Evolutionary conservation across 352 stramenopile genomes (phyloP).

Genomic region (Stramenopiles sp.): DNA sequence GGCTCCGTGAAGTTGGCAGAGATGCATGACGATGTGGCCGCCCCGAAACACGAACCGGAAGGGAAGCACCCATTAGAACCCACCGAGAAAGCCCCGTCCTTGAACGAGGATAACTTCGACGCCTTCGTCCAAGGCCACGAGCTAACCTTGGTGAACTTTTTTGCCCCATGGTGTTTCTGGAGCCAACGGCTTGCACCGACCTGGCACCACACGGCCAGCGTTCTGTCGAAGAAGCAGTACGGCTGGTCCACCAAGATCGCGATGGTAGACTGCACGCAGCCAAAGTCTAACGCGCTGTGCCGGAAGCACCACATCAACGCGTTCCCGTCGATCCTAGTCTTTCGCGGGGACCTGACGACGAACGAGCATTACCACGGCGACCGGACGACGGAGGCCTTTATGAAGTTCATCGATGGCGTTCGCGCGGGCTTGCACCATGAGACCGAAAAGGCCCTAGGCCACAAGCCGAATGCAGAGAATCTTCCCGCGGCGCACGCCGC

Average conservation of each 20-base stretch:
- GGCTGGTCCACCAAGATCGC: conserved; percentile 48
- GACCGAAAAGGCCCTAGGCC: no score
- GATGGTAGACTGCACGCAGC: conserved; percentile 76
- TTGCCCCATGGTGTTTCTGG: conserved; percentile 87
- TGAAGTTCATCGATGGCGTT: not conserved
- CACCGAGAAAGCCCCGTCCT: conserved; percentile 40
- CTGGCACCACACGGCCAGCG: conserved; percentile 76
- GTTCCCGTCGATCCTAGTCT: conserved; percentile 88
- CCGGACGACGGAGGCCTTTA: not conserved
- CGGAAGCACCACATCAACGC: conserved; percentile 81
- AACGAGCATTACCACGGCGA: not conserved
- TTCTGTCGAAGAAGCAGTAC: conserved; percentile 48
- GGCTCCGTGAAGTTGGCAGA: conserved; percentile 36
- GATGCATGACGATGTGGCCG: conserved; percentile 54
- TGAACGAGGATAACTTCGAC: conserved; percentile 65
- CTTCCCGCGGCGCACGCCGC: no score
- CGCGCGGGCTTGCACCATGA: no score
- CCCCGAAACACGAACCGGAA: conserved; percentile 36
- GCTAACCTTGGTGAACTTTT: conserved; percentile 89
- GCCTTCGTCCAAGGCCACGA: conserved; percentile 71
- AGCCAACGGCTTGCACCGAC: conserved; percentile 84
- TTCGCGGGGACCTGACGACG: conserved; percentile 25
- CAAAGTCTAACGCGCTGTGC: conserved; percentile 62
- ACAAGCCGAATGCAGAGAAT: no score
- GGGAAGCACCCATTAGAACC: conserved; percentile 28